Conservation (phyloP, 768 basidiomycete genomes). For the Suillus tomentosus region DNA sequence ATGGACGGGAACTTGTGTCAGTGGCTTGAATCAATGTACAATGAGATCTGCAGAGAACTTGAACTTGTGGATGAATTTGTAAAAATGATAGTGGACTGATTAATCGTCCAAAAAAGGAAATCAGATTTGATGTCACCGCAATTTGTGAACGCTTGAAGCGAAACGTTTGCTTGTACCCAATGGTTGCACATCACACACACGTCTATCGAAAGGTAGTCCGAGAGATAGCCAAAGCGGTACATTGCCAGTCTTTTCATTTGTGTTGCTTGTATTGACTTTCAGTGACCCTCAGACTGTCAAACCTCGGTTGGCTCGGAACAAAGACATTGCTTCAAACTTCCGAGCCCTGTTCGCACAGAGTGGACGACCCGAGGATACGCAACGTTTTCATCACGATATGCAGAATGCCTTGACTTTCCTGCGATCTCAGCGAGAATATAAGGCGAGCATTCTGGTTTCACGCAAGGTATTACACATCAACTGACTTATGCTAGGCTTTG, state of each 20-base stretch:
- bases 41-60: constrained; percentile 14
- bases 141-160: background rate
- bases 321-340: constrained; percentile 48
- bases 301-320: constrained; percentile 40
- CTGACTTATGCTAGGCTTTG: constrained; percentile 50
- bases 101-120: constrained; percentile 18
- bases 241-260: constrained; percentile 1
- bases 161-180: constrained; percentile 8
- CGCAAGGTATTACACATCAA: constrained; percentile 9
- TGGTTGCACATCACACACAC: constrained; percentile 20
- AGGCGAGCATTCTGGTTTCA: constrained; percentile 46
- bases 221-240: constrained; percentile 33
- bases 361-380: constrained; percentile 23
- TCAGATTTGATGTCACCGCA: constrained; percentile 8
- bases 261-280: constrained; percentile 7
- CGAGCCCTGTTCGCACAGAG: constrained; percentile 54
- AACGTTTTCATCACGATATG: constrained; percentile 47
- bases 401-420: constrained; percentile 68
- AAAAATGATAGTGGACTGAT: constrained; percentile 1
- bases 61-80: background rate
- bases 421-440: constrained; percentile 72
- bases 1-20: background rate
- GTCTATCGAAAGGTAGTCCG: constrained; percentile 34
- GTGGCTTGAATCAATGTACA: constrained; percentile 17
- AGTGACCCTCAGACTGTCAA: constrained; percentile 36